Evolutionary conservation across 1,284 basidiomycete genomes (phyloP).

Genomic region (Pyrrhoderma lamaoense): DNA sequence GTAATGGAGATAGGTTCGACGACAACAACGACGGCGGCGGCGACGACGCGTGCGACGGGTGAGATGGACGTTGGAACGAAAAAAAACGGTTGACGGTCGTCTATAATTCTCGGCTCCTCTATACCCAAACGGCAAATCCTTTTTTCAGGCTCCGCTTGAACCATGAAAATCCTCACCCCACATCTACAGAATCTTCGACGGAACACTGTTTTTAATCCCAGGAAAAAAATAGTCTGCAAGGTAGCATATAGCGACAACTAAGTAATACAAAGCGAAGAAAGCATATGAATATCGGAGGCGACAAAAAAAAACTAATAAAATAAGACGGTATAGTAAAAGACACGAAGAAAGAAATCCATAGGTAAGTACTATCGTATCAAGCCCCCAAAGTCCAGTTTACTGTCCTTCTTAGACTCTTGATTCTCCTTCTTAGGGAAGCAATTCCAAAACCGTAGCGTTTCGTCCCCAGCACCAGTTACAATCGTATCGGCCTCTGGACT

Average conservation of each 20-base stretch:
- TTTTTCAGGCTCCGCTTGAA: slow-evolving; percentile 8
- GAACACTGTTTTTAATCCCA: no score
- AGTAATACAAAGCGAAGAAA: slow-evolving; percentile 2
- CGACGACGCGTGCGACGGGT: slow-evolving; percentile 11
- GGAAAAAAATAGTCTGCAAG: no score
- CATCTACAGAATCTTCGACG: no score
- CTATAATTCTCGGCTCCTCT: background rate
- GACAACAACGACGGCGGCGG: slow-evolving; percentile 2
- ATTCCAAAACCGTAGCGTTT: slow-evolving; percentile 96
- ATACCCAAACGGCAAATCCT: background rate
- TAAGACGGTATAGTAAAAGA: slow-evolving; percentile 1
- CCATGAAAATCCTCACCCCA: background rate
- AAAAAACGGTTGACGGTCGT: slow-evolving; percentile 1
- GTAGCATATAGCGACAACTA: background rate
- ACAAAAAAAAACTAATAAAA: background rate
- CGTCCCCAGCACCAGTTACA: slow-evolving; percentile 96
- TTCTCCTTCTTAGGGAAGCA: slow-evolving; percentile 72
- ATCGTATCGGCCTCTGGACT: slow-evolving; percentile 96
- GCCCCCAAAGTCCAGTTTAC: slow-evolving; percentile 53
- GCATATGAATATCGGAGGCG: no score
- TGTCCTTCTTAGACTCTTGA: slow-evolving; percentile 37
- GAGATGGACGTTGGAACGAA: slow-evolving; percentile 16
- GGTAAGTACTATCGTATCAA: slow-evolving; percentile 42
- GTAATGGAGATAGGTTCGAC: slow-evolving; percentile 4
- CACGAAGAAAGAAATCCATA: background rate